These are phyloP conservation scores for Chloromonas sp. DNA, from an alignment of 163 green algal genomes.

Conservation along the genomic window DNA sequence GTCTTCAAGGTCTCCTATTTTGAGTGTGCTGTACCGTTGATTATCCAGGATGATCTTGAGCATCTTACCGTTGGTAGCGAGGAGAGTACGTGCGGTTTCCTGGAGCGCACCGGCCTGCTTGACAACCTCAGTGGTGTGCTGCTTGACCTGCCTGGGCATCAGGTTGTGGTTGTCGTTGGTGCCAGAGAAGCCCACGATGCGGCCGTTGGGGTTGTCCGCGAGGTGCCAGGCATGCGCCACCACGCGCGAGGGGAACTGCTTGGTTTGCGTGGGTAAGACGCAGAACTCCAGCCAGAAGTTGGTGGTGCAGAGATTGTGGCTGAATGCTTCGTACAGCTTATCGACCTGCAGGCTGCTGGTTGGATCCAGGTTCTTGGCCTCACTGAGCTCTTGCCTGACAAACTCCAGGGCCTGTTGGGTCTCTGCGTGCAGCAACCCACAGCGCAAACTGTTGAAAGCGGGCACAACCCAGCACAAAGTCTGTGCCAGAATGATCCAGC, in stretches of 20 bases:
- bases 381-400: too few species aligned
- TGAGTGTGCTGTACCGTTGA: conserved; percentile 29
- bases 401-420: too few species aligned
- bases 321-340: conserved; percentile 20
- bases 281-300: conserved; percentile 47
- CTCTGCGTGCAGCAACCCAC: conserved; percentile 7
- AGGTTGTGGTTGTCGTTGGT: conserved; percentile 63
- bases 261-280: conserved; percentile 37
- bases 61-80: conserved; percentile 56
- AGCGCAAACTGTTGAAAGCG: not conserved
- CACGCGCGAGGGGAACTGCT: conserved; percentile 44
- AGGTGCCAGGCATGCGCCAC: conserved; percentile 46
- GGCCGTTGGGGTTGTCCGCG: conserved; percentile 24
- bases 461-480: not conserved
- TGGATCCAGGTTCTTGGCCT: conserved; percentile 37
- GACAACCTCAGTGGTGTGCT: conserved; percentile 9
- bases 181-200: conserved; percentile 40
- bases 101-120: not conserved
- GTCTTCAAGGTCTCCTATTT: not conserved
- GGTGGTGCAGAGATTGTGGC: conserved; percentile 44
- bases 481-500: not conserved
- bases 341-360: conserved; percentile 39
- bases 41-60: conserved; percentile 38
- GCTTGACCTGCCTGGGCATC: conserved; percentile 47
- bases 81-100: conserved; percentile 10